Conservation (phyloP, 116 monocot genomes). For the Papilionanthe hybrid region DNA sequence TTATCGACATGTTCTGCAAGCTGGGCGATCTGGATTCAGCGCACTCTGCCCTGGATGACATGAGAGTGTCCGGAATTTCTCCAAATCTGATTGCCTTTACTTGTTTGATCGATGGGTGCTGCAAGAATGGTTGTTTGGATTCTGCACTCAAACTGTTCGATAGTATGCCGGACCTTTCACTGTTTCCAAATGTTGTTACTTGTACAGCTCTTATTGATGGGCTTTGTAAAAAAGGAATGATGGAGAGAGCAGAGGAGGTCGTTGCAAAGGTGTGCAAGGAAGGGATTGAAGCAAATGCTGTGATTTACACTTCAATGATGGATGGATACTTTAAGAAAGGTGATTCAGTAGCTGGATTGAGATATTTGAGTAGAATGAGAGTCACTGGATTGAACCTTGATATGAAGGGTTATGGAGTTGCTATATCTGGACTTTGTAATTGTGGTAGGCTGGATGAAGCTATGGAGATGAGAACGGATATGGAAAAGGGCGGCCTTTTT, state of each 20-base stretch:
- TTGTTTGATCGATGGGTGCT: slow-evolving; percentile 16
- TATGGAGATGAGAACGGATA: slow-evolving; percentile 14
- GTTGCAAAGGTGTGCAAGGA: neutral
- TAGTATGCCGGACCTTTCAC: neutral
- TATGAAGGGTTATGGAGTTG: slow-evolving; percentile 16
- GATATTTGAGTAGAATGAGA: slow-evolving; percentile 9
- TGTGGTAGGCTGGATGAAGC: slow-evolving; percentile 13
- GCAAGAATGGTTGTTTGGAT: slow-evolving; percentile 14
- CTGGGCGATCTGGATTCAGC: neutral
- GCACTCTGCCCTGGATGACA: slow-evolving; percentile 6
- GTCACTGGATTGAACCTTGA: slow-evolving; percentile 12
- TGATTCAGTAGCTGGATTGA: slow-evolving; percentile 3
- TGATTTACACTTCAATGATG: slow-evolving; percentile 14
- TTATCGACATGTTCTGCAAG: slow-evolving; percentile 16
- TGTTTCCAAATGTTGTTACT: slow-evolving; percentile 21
- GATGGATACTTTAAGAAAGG: slow-evolving; percentile 15
- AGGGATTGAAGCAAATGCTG: slow-evolving; percentile 12
- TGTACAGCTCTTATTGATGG: slow-evolving; percentile 11
- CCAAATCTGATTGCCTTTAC: slow-evolving; percentile 17
- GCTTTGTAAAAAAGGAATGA: slow-evolving; percentile 14
- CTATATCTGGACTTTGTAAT: slow-evolving; percentile 15
- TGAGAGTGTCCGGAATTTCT: neutral
- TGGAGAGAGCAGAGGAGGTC: slow-evolving; percentile 9
- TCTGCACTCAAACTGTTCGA: slow-evolving; percentile 14
- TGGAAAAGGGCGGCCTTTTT: slow-evolving; percentile 15